Percentiles rank a stretch among this genome's conserved stretches.
Conservation (phyloP, 2,329 filamentous ascomycete genomes). For the Trichoderma gracile region DNA sequence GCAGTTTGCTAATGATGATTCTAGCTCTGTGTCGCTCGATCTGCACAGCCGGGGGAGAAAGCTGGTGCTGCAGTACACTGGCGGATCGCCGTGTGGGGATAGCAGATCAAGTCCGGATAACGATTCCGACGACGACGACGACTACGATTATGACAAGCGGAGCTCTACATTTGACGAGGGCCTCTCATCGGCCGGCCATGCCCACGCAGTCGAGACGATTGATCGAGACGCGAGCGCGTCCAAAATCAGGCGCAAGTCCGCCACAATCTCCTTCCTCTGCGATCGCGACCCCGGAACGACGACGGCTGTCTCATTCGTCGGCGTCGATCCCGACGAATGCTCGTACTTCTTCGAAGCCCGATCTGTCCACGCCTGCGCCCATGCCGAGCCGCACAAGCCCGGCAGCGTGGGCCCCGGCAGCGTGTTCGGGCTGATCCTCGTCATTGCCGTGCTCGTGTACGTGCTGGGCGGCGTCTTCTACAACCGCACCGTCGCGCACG, state of each 20-base stretch:
- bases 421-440: conserved; percentile 84
- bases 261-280: conserved; percentile 90
- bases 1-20: conserved; percentile 5
- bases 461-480: conserved; percentile 91
- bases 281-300: conserved; percentile 74
- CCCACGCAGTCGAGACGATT: conserved; percentile 32
- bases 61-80: conserved; percentile 73
- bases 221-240: conserved; percentile 36
- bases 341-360: conserved; percentile 94
- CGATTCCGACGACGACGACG: conserved; percentile 31
- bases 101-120: conserved; percentile 38
- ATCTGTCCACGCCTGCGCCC: conserved; percentile 75
- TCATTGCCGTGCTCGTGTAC: conserved; percentile 79
- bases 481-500: conserved; percentile 90
- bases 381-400: conserved; percentile 68
- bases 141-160: conserved; percentile 22
- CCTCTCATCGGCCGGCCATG: conserved; percentile 9
- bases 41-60: conserved; percentile 67
- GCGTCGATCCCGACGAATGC: conserved; percentile 81
- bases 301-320: conserved; percentile 79
- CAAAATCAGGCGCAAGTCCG: conserved; percentile 64
- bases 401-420: conserved; percentile 69
- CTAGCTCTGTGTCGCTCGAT: conserved; percentile 50
- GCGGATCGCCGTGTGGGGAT: conserved; percentile 71
- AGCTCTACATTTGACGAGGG: background rate